Conservation (phyloP, 179 eudicot species). For the Heliamphora ciliata region DNA sequence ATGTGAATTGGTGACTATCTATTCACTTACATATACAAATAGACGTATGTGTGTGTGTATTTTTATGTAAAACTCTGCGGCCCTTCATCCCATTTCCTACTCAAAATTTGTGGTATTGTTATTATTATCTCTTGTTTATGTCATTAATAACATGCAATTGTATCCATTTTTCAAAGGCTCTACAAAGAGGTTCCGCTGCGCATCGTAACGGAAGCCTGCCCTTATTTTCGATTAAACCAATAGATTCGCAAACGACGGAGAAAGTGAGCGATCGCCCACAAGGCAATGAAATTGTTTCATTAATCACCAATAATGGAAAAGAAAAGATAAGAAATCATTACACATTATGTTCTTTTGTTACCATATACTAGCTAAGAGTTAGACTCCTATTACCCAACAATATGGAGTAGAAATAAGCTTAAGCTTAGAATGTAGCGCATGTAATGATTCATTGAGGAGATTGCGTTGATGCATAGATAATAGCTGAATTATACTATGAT, state of each 20-base stretch:
- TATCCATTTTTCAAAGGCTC: background rate
- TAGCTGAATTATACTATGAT: background rate
- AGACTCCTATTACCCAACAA: background rate
- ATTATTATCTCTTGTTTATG: background rate
- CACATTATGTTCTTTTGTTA: background rate
- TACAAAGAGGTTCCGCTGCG: background rate
- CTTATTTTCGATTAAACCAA: background rate
- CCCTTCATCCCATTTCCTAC: slow-evolving; percentile 1
- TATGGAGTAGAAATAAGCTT: background rate
- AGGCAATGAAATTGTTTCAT: background rate
- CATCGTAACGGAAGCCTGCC: background rate
- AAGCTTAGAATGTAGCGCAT: background rate
- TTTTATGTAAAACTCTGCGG: background rate
- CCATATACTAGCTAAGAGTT: background rate
- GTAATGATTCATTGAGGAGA: background rate
- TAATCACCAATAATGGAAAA: background rate
- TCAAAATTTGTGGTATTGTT: background rate
- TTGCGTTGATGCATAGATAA: background rate
- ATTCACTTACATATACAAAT: background rate
- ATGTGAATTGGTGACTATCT: background rate
- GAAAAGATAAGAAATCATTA: background rate
- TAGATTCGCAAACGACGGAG: background rate
- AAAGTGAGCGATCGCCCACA: background rate
- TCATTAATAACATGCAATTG: background rate
- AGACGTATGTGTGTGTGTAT: background rate